phyloP scores from a whole-genome alignment of 805 yeast genomes.

The Torulaspora maleeae region DNA sequence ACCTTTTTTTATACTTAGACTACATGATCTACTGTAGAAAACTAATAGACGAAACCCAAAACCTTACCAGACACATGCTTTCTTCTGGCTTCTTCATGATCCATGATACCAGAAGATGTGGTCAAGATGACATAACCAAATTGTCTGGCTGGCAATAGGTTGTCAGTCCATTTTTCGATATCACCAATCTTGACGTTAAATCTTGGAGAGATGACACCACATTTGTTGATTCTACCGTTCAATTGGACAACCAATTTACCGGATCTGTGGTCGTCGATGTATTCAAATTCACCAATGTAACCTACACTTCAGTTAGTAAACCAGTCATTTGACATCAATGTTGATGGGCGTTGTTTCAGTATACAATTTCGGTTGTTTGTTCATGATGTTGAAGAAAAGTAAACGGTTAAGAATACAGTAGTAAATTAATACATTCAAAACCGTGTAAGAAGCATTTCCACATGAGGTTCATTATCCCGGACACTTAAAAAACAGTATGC shows the following conservation, averaged over 20 bases:
- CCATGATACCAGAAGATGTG: slow-evolving; percentile 99
- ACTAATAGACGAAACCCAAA: slow-evolving; percentile 91
- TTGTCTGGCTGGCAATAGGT: slow-evolving; percentile 97
- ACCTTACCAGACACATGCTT: slow-evolving; percentile 99
- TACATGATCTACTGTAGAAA: not conserved
- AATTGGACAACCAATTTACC: slow-evolving; percentile 95
- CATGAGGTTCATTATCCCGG: slow-evolving; percentile 65
- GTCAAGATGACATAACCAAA: slow-evolving; percentile 96
- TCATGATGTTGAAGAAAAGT: slow-evolving; percentile 58
- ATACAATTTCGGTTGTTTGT: not conserved
- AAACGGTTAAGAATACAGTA: slow-evolving; percentile 46
- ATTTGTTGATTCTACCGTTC: slow-evolving; percentile 97
- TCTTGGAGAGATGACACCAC: slow-evolving; percentile 98
- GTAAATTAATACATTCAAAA: slow-evolving; percentile 29
- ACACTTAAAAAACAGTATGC: slow-evolving; percentile 96
- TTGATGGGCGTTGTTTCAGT: not conserved
- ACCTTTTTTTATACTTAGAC: not conserved
- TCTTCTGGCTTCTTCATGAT: slow-evolving; percentile 99
- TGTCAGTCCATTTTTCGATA: slow-evolving; percentile 97
- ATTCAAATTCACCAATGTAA: slow-evolving; percentile 97
- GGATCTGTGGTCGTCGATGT: slow-evolving; percentile 97
- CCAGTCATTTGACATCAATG: not conserved
- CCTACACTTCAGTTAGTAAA: slow-evolving; percentile 26
- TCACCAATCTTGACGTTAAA: slow-evolving; percentile 92
- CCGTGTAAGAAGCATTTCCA: slow-evolving; percentile 69